Evolutionary conservation across 352 stramenopile genomes (phyloP).

Genomic region (Phytophthora pluvialis): DNA sequence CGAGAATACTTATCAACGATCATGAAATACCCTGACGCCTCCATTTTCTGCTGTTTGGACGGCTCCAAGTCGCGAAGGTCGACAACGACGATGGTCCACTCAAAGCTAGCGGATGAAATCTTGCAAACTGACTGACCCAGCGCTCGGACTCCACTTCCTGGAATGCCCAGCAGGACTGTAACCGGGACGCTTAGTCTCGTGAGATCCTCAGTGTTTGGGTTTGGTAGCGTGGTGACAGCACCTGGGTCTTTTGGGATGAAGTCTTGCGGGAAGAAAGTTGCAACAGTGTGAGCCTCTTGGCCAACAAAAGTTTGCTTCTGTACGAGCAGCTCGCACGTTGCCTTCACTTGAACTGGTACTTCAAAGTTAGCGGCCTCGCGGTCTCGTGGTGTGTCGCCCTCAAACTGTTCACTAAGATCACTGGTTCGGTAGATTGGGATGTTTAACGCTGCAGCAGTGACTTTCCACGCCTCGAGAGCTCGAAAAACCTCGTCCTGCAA

Average conservation of each 20-base stretch:
- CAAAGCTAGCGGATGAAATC: conserved; percentile 49
- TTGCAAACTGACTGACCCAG: conserved; percentile 55
- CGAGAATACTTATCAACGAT: conserved; percentile 34
- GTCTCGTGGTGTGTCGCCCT: conserved; percentile 53
- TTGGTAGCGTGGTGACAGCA: conserved; percentile 45
- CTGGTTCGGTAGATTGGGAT: conserved; percentile 65
- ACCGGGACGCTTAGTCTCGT: conserved; percentile 53
- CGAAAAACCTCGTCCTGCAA: conserved; percentile 73
- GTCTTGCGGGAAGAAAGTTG: conserved; percentile 55
- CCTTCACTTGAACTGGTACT: conserved; percentile 22
- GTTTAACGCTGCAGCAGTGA: conserved; percentile 42
- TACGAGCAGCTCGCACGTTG: conserved; percentile 34
- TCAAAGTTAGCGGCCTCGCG: conserved; percentile 19
- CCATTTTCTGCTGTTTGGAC: conserved; percentile 34
- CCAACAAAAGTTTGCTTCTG: conserved; percentile 27
- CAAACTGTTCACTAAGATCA: conserved; percentile 44
- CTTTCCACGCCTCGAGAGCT: conserved; percentile 63
- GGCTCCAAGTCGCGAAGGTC: conserved; percentile 40
- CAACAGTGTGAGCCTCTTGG: conserved; percentile 25
- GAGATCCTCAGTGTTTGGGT: conserved; percentile 35
- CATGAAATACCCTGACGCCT: conserved; percentile 31
- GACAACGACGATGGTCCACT: conserved; percentile 51
- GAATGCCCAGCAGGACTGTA: conserved; percentile 68
- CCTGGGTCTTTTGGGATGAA: conserved; percentile 67
- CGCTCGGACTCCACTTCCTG: conserved; percentile 52